Percentiles rank a stretch among this genome's conserved stretches.
phyloP scores from a whole-genome alignment of 352 stramenopile genomes.

The Peronospora farinosa region DNA sequence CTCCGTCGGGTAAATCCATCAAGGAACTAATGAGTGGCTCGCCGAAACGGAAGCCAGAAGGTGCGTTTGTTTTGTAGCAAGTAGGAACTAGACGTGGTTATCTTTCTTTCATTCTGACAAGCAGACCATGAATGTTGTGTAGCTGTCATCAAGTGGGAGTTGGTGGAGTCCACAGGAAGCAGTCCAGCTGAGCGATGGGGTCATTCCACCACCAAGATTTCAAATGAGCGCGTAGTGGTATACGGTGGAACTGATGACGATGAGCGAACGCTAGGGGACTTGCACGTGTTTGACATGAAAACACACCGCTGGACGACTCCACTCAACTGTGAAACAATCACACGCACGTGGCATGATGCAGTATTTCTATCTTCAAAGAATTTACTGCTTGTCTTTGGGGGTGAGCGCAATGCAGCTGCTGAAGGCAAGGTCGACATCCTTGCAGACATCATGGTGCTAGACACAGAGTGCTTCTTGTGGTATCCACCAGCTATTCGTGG shows the following conservation, averaged over 20 bases:
- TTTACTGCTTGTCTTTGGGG: conserved; percentile 90
- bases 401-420: conserved; percentile 61
- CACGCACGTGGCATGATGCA: conserved; percentile 86
- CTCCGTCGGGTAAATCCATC: conserved; percentile 19
- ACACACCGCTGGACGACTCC: conserved; percentile 71
- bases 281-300: conserved; percentile 82
- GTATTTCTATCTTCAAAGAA: conserved; percentile 86
- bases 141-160: conserved; percentile 34
- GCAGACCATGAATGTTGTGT: conserved; percentile 1
- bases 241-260: conserved; percentile 90
- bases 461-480: conserved; percentile 92
- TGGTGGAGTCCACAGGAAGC: conserved; percentile 31
- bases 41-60: conserved; percentile 14
- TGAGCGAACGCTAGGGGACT: conserved; percentile 70
- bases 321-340: conserved; percentile 86
- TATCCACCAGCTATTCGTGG: conserved; percentile 86
- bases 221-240: conserved; percentile 78
- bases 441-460: conserved; percentile 87
- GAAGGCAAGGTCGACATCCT: conserved; percentile 65
- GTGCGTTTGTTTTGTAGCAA: conserved; percentile 13
- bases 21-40: conserved; percentile 14
- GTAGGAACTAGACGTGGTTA: not conserved
- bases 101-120: conserved; percentile 3
- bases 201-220: conserved; percentile 86
- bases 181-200: conserved; percentile 76